Conservation (phyloP, 768 basidiomycete genomes). For the Boletales sp. region DNA sequence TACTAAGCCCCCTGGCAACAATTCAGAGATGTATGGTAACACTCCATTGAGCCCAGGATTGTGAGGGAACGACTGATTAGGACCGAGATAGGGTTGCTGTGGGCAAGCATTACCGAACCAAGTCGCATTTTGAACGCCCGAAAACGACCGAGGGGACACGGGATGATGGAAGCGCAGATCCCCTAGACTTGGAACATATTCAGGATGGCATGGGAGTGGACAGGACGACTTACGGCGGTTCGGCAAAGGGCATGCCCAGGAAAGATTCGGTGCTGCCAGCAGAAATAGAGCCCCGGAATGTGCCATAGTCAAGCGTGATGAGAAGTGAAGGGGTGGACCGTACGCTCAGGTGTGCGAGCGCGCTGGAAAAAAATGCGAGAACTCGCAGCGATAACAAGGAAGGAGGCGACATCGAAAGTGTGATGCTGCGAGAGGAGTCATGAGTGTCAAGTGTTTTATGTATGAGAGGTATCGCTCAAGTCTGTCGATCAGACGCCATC, state of each 20-base stretch:
- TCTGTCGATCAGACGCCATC: no score
- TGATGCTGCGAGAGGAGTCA: no score
- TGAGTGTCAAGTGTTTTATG: no score
- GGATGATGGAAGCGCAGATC: conserved; percentile 19
- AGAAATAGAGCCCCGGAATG: conserved; percentile 13
- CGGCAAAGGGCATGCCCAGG: conserved; percentile 14
- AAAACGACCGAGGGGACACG: conserved; percentile 15
- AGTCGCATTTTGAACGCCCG: conserved; percentile 33
- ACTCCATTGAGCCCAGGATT: background rate
- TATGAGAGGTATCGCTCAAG: no score
- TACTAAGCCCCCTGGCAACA: background rate
- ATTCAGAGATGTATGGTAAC: conserved; percentile 1
- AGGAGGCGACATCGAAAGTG: no score
- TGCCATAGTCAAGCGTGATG: conserved; percentile 17
- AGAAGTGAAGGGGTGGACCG: background rate
- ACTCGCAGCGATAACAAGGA: background rate
- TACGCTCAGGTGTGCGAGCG: background rate
- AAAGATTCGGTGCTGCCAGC: conserved; percentile 10
- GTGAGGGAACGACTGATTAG: background rate
- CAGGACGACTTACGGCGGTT: conserved; percentile 10
- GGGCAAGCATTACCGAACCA: conserved; percentile 38
- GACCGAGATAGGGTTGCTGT: conserved; percentile 26
- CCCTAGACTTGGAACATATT: conserved; percentile 5
- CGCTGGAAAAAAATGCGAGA: background rate
- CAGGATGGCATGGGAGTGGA: no score